These are phyloP conservation scores for Chlorella sp. DNA, from an alignment of 139 green algal species.

Conservation along the genomic window DNA sequence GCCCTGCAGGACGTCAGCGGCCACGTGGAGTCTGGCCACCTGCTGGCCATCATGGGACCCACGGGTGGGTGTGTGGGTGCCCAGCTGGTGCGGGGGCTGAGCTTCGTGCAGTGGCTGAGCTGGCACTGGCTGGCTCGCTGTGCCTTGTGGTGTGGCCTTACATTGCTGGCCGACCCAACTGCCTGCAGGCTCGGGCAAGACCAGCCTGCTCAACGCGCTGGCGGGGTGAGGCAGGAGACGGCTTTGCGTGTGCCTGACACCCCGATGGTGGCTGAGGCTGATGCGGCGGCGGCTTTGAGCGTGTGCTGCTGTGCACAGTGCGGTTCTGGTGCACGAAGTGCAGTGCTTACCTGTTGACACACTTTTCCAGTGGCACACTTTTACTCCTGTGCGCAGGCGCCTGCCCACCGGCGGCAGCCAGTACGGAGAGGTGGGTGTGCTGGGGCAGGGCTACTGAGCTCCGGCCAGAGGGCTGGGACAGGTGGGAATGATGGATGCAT, in stretches of 20 bases:
- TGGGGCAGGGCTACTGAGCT: no score
- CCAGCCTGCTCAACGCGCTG: slow-evolving; percentile 45
- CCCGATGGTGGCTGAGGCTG: no score
- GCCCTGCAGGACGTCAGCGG: slow-evolving; percentile 9
- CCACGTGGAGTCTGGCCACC: slow-evolving; percentile 23
- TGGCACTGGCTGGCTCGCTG: not conserved
- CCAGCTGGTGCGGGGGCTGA: not conserved
- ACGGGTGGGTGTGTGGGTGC: slow-evolving; percentile 13
- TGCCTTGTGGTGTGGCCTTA: not conserved
- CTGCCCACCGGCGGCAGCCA: slow-evolving; percentile 33
- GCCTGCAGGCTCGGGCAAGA: slow-evolving; percentile 45
- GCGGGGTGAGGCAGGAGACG: slow-evolving; percentile 15
- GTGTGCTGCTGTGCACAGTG: no score
- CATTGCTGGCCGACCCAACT: not conserved
- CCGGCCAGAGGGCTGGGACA: no score
- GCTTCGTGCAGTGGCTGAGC: not conserved
- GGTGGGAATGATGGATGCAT: no score
- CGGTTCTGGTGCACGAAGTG: no score
- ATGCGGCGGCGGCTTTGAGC: no score
- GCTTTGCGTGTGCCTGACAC: no score
- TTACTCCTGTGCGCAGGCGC: not conserved
- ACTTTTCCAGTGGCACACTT: no score
- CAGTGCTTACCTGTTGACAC: no score
- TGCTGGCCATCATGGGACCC: slow-evolving; percentile 57
- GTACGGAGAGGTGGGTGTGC: slow-evolving; percentile 6